Evolutionary conservation across 495 filamentous ascomycete species (phyloP).

Genomic region (Saxophila tyrrhenica): DNA sequence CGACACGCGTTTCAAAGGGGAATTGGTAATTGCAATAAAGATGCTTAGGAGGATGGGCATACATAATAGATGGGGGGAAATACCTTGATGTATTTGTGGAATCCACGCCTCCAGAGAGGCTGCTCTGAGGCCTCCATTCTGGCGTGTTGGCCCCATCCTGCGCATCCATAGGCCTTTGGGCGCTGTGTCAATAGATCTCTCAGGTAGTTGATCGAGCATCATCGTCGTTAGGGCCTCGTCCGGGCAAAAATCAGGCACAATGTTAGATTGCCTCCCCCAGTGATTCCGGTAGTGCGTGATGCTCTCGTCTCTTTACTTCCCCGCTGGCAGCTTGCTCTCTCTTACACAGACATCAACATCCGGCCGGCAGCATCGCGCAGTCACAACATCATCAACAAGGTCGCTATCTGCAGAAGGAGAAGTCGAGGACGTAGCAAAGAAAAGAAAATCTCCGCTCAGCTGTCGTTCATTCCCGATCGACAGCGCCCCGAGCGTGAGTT

Average conservation of each 20-base stretch:
- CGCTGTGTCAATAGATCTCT: neutral
- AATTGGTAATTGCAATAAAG: no score
- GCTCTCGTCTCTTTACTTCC: neutral
- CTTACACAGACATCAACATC: neutral
- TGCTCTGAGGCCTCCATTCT: constrained; percentile 1
- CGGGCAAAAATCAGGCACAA: neutral
- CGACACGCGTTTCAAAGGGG: no score
- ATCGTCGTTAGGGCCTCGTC: neutral
- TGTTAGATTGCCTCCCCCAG: neutral
- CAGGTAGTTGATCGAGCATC: neutral
- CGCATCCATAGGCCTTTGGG: constrained; percentile 5
- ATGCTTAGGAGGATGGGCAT: no score
- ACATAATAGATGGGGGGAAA: neutral
- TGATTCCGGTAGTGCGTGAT: neutral
- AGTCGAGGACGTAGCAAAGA: no score
- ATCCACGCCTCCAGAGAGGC: constrained; percentile 3
- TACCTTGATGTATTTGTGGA: constrained; percentile 8
- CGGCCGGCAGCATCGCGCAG: neutral
- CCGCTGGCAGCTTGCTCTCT: neutral
- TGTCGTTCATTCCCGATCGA: no score
- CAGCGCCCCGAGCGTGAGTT: neutral
- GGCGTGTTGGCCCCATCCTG: constrained; percentile 1
- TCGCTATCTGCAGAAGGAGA: neutral
- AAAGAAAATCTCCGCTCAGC: no score
- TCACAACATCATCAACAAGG: neutral